phyloP scores from a whole-genome alignment of 441 rosid genomes.

The Cnidoscolus chayamansa region DNA sequence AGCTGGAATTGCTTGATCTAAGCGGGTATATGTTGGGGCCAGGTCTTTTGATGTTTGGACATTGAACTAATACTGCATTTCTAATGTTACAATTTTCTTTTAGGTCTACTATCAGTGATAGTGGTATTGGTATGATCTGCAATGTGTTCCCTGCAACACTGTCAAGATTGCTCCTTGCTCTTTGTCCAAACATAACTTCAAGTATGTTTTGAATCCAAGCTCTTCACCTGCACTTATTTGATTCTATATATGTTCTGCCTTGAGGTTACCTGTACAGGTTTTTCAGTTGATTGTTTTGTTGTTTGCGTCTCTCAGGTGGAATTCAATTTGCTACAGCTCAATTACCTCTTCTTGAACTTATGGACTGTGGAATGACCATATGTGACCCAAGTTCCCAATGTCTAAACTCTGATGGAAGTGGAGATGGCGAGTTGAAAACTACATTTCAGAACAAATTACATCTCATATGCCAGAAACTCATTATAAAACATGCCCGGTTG shows the following conservation, averaged over 20 bases:
- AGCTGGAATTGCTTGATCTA: constrained; percentile 85
- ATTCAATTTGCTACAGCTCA: constrained; percentile 95
- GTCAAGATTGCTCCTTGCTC: constrained; percentile 77
- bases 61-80: neutral
- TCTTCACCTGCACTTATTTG: neutral
- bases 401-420: constrained; percentile 35
- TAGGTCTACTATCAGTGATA: constrained; percentile 92
- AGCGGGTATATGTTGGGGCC: constrained; percentile 72
- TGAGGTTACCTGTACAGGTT: neutral
- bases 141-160: constrained; percentile 77
- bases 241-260: neutral
- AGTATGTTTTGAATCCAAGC: constrained; percentile 46
- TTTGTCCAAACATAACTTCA: constrained; percentile 94
- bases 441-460: constrained; percentile 47
- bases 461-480: constrained; percentile 73
- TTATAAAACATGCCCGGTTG: constrained; percentile 69
- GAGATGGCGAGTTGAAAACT: constrained; percentile 39
- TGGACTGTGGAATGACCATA: constrained; percentile 96
- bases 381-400: constrained; percentile 52
- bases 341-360: constrained; percentile 82
- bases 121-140: constrained; percentile 97
- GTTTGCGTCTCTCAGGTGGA: constrained; percentile 58
- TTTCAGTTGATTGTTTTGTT: constrained; percentile 4
- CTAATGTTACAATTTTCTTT: constrained; percentile 22
- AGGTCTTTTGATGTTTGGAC: constrained; percentile 7